Conservation (phyloP, 352 stramenopile species). For the Thalassiosira hispida region DNA sequence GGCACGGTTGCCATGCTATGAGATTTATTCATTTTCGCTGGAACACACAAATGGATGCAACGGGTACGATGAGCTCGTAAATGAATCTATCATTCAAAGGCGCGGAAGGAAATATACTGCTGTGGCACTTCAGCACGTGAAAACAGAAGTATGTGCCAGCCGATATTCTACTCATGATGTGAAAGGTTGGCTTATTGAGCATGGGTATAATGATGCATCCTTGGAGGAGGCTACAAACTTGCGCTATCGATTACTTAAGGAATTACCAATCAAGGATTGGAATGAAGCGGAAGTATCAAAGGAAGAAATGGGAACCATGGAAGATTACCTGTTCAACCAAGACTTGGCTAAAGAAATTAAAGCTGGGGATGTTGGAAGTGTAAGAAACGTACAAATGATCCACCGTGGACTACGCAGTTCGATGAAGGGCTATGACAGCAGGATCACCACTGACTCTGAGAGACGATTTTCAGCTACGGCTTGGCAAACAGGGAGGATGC, state of each 20-base stretch:
- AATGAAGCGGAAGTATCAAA: not conserved
- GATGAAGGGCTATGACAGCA: not conserved
- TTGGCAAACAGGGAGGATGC: slow-evolving; percentile 13
- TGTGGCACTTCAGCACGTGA: not conserved
- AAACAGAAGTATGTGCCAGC: not conserved
- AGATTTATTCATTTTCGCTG: not conserved
- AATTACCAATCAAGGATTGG: slow-evolving; percentile 12
- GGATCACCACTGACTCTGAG: slow-evolving; percentile 2
- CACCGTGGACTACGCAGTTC: not conserved
- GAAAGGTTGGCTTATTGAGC: not conserved
- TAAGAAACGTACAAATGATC: slow-evolving; percentile 2
- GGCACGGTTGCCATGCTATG: not conserved
- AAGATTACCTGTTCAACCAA: slow-evolving; percentile 11
- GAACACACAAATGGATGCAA: not conserved
- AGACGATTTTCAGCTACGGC: not conserved
- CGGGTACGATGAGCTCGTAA: not conserved
- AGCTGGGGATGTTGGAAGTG: slow-evolving; percentile 5
- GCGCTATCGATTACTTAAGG: not conserved
- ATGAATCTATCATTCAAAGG: not conserved
- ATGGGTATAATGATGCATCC: not conserved
- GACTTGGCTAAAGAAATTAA: slow-evolving; percentile 12
- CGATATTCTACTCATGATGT: not conserved
- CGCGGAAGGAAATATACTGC: not conserved
- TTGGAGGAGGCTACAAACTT: slow-evolving; percentile 12
- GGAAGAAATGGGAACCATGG: not conserved